These are phyloP conservation scores for Aphanomyces stellatus DNA, from an alignment of 352 stramenopile species.

Conservation along the genomic window DNA sequence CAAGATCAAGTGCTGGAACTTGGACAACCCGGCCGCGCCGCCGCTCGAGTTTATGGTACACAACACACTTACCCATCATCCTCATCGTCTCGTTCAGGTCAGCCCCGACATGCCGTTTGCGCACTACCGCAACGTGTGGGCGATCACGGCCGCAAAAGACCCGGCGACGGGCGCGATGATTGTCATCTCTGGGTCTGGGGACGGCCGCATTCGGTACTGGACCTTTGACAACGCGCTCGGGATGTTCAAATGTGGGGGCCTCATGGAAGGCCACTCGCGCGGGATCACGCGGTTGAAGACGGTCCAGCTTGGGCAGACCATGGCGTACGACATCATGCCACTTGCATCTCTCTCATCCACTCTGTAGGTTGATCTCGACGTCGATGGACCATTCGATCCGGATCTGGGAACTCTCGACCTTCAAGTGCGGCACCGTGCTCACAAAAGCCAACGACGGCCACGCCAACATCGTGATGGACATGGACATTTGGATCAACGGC, in stretches of 20 bases:
- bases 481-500: constrained; percentile 81
- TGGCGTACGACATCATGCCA: constrained; percentile 13
- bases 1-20: constrained; percentile 74
- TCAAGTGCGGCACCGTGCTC: constrained; percentile 74
- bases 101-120: constrained; percentile 67
- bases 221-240: constrained; percentile 58
- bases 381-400: constrained; percentile 26
- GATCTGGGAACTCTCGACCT: constrained; percentile 75
- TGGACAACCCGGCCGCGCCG: constrained; percentile 53
- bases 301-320: constrained; percentile 48
- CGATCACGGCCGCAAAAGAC: constrained; percentile 64
- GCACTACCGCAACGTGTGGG: constrained; percentile 62
- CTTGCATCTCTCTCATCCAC: not conserved
- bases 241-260: constrained; percentile 63
- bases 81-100: not conserved
- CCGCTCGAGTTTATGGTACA: constrained; percentile 50
- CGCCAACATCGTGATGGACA: constrained; percentile 76
- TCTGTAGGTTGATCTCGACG: constrained; percentile 49
- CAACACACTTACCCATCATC: not conserved
- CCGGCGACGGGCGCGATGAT: constrained; percentile 52
- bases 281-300: constrained; percentile 78
- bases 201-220: constrained; percentile 77
- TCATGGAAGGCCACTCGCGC: constrained; percentile 69
- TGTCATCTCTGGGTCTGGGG: constrained; percentile 55
- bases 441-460: constrained; percentile 44